A percentile compares a stretch with the other conserved stretches of the same genome.
Evolutionary conservation across 2,329 filamentous ascomycete species (phyloP).

Genomic region (Trichoderma polysporum): DNA sequence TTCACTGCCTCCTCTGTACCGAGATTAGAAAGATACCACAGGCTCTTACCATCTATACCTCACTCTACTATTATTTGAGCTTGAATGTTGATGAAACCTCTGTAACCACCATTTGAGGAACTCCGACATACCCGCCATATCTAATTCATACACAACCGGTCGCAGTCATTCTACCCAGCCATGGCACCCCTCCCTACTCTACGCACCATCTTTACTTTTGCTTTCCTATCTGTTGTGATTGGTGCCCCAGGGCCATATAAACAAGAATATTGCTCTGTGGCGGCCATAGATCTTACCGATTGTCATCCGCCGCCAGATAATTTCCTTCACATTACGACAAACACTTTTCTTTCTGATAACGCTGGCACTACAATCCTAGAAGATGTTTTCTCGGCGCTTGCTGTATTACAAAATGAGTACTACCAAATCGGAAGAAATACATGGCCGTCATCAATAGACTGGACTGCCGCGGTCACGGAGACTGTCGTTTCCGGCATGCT

Average conservation of each 20-base stretch:
- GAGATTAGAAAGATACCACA: neutral
- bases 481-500: constrained; percentile 76
- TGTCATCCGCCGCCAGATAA: neutral
- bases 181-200: neutral
- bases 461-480: constrained; percentile 83
- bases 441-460: constrained; percentile 87
- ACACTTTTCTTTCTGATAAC: neutral
- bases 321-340: neutral
- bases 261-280: neutral
- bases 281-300: neutral
- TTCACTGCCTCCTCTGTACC: neutral
- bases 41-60: neutral
- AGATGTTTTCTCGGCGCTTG: constrained; percentile 62
- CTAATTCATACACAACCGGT: too few relatives aligned
- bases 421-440: constrained; percentile 75
- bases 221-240: neutral
- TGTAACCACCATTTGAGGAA: neutral
- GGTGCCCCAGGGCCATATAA: neutral
- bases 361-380: constrained; percentile 37
- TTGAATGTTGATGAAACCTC: neutral
- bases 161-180: too few relatives aligned
- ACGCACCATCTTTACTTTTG: neutral
- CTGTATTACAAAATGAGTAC: constrained; percentile 74
- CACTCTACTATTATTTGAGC: neutral
- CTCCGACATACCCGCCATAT: neutral